Evolutionary conservation across 345 rosid species (phyloP), one percentile per base, ranked within the genome.

Genomic region (Syzygium aqueum): DNA sequence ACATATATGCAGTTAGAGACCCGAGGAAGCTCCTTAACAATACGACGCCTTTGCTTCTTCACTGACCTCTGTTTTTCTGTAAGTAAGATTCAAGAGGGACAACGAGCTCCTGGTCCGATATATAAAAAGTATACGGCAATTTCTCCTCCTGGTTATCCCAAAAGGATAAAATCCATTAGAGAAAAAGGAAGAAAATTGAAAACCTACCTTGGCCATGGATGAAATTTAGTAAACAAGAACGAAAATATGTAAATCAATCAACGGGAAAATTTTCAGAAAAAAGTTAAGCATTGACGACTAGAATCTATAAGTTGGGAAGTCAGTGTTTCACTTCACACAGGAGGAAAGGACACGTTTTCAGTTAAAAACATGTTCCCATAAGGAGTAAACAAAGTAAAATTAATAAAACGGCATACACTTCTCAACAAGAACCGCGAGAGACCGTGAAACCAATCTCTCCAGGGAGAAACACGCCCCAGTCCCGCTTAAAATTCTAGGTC

Each of bases 41-140:
- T 17, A 37, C 37, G 27, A 73, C 0, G 49, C 49, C 0, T 73
- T 3, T 12, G 51, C 51, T 87, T 84, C 57, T 59, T n/a, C n/a
- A 82, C 88, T 4, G 7, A 95, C 97, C 99, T 92, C 93, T 95
- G 84, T 95, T 94, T 85, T 95, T 95, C 93, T 97, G 95, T 85
- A 96, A 93, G 93, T 95, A 96, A 63, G 93, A 89, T 89, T 92
- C 99, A 57, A 97, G 98, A 17, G 96, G 93, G 85, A 94, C 95
- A 86, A 93, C 91, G 87, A 97, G 98, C 93, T 94, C 99, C 89
- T 95, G 94, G 88, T 96, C 96, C 83, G 93, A 94, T 92, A 95
- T 91, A 87, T 94, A 97, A 90, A 96, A 97, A 86, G 96, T 91
- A 91, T 95, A 94, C 17, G 99, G 99, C 77, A 97, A 85, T 91